phyloP scores from a whole-genome alignment of 768 basidiomycete genomes.

The Suillus lakei region DNA sequence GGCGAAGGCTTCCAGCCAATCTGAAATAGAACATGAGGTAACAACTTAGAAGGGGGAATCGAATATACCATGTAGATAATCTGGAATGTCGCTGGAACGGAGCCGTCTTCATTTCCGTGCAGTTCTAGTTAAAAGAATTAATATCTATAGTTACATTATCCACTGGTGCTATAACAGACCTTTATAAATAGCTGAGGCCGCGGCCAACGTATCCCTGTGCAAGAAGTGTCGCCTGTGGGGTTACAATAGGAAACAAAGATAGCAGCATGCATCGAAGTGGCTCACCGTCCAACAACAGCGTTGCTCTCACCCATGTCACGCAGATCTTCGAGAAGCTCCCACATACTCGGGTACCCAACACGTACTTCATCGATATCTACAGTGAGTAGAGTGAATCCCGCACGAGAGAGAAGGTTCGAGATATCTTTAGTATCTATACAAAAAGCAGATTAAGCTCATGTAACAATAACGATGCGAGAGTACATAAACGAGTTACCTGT shows the following conservation, averaged over 20 bases:
- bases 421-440: conserved; percentile 85
- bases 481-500: conserved; percentile 59
- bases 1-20: conserved; percentile 85
- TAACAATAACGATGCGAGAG: conserved; percentile 5
- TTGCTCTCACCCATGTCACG: conserved; percentile 96
- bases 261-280: conserved; percentile 2
- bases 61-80: conserved; percentile 85
- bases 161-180: conserved; percentile 47
- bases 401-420: conserved; percentile 89
- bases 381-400: conserved; percentile 92
- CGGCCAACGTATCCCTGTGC: conserved; percentile 85
- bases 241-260: neutral
- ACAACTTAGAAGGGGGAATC: neutral
- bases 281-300: conserved; percentile 82
- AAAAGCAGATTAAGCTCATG: neutral
- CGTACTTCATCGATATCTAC: conserved; percentile 95
- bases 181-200: conserved; percentile 93
- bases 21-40: conserved; percentile 37
- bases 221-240: conserved; percentile 62
- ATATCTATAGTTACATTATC: neutral
- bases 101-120: conserved; percentile 83
- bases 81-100: conserved; percentile 94
- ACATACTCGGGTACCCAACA: conserved; percentile 92
- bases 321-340: conserved; percentile 94
- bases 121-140: conserved; percentile 56